Conservation (phyloP, 2,329 filamentous ascomycete genomes). For the Neospermospora avenae region DNA sequence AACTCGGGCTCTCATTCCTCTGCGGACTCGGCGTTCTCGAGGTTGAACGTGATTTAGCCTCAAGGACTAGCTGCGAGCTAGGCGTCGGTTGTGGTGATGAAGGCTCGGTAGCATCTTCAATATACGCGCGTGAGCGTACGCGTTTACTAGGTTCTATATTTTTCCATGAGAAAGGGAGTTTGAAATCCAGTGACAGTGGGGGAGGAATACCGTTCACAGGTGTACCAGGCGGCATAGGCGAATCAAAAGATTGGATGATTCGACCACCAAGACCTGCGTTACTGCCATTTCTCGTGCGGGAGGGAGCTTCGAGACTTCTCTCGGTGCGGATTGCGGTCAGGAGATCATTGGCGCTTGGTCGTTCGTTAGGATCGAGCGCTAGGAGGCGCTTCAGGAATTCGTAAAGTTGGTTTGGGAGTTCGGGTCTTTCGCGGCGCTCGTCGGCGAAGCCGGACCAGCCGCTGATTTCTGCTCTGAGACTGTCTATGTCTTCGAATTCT, state of each 20-base stretch:
- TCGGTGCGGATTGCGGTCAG: slow-evolving; percentile 43
- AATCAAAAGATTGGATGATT: slow-evolving; percentile 34
- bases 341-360: slow-evolving; percentile 85
- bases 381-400: slow-evolving; percentile 77
- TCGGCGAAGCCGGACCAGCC: slow-evolving; percentile 85
- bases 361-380: slow-evolving; percentile 68
- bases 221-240: slow-evolving; percentile 30
- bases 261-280: slow-evolving; percentile 27
- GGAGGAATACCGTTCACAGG: slow-evolving; percentile 28
- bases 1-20: background rate
- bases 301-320: slow-evolving; percentile 32
- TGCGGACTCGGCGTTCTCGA: background rate
- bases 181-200: slow-evolving; percentile 1
- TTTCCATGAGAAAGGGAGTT: slow-evolving; percentile 9
- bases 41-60: slow-evolving; percentile 14
- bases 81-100: slow-evolving; percentile 19
- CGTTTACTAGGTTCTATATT: slow-evolving; percentile 27
- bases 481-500: slow-evolving; percentile 86
- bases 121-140: slow-evolving; percentile 29
- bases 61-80: slow-evolving; percentile 21
- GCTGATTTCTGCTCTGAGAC: slow-evolving; percentile 79
- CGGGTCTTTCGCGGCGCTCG: slow-evolving; percentile 68
- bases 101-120: slow-evolving; percentile 30
- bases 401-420: slow-evolving; percentile 84
- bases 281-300: slow-evolving; percentile 27